Evolutionary conservation across 306 rosid species (phyloP).

Genomic region (Medicago lupulina): DNA sequence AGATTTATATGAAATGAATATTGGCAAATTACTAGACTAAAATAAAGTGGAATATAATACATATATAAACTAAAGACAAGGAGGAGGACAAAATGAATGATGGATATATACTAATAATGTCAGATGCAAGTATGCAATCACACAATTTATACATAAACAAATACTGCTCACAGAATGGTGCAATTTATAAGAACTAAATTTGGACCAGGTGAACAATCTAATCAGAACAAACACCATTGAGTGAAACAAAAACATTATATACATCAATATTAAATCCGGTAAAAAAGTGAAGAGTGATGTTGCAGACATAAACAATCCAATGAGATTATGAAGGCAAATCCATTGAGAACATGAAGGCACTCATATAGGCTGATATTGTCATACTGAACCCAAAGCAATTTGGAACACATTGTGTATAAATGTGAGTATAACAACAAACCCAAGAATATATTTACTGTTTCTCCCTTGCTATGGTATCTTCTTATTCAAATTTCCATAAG

Average conservation of each 20-base stretch:
- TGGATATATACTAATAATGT: slow-evolving; percentile 21
- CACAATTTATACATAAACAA: slow-evolving; percentile 12
- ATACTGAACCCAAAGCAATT: slow-evolving; percentile 31
- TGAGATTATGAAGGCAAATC: slow-evolving; percentile 23
- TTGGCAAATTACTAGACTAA: slow-evolving; percentile 21
- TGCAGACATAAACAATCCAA: slow-evolving; percentile 22
- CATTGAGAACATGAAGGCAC: slow-evolving; percentile 24
- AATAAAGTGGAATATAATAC: slow-evolving; percentile 8
- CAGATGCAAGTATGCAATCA: slow-evolving; percentile 6
- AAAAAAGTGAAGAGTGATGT: background rate
- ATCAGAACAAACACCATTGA: background rate
- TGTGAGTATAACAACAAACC: slow-evolving; percentile 32
- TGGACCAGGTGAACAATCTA: slow-evolving; percentile 1
- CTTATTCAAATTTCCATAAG: slow-evolving; percentile 24
- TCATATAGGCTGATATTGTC: slow-evolving; percentile 17
- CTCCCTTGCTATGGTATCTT: slow-evolving; percentile 12
- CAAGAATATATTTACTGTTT: slow-evolving; percentile 12
- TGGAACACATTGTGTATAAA: slow-evolving; percentile 31
- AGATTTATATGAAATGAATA: slow-evolving; percentile 8
- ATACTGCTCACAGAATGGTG: background rate
- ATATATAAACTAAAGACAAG: slow-evolving; percentile 29
- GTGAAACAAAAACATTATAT: slow-evolving; percentile 5
- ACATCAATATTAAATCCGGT: slow-evolving; percentile 10
- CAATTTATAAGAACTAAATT: background rate
- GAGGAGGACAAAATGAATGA: background rate